Base-by-base conservation (phyloP, 1,284 basidiomycete species). In the Pseudozyma pruni region DNA sequence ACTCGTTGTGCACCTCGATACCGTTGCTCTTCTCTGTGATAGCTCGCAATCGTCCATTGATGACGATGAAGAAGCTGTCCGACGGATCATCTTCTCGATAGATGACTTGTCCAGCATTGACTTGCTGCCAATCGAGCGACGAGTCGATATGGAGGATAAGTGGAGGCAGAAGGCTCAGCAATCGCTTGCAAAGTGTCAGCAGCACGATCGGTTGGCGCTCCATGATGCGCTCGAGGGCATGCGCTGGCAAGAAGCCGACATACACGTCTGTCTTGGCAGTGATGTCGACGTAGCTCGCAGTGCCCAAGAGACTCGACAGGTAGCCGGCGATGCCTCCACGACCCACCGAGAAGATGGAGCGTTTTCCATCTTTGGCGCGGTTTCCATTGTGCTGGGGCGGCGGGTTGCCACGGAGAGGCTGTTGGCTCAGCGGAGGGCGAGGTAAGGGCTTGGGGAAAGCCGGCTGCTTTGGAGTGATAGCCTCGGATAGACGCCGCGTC, bases 121-220 rank as follows among this genome's bases (percentile, higher is more conserved):
- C 92, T 83, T 98, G 94, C 87, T 94, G 91, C 95, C 95, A 98
- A 81, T 99, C 95, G 60, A 99, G 86, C 0, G 94, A 94, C 1
- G 94, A 91, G 82, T 99, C 95, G 62, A 99, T 96, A 80, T 98
- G 95, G 13, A 98, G 85, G 9, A 99, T 94, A 22, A 98, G 86
- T 5, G 96, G 94, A 2, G 94, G 96, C 1, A 99, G 86, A 57
- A 99, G 85, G 2, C 94, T 96, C 39, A 98, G 91, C 22, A 99
- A 85, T 11, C 95, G 89, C 83, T 98, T 98, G 0, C 94, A 94
- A n/a, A 98, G 86, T 0, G 95, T 98, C 16, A 99, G 85, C 14
- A 98, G 86, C 2, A 98, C 95, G 55, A 98, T 96, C 0, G 95
- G 96, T 31, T 91, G 87, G 69, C 93, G 90, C 84, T 98, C 96